Base-by-base conservation (phyloP, 371 early-diverging fungal genomes). In the Massospora cicadina region DNA sequence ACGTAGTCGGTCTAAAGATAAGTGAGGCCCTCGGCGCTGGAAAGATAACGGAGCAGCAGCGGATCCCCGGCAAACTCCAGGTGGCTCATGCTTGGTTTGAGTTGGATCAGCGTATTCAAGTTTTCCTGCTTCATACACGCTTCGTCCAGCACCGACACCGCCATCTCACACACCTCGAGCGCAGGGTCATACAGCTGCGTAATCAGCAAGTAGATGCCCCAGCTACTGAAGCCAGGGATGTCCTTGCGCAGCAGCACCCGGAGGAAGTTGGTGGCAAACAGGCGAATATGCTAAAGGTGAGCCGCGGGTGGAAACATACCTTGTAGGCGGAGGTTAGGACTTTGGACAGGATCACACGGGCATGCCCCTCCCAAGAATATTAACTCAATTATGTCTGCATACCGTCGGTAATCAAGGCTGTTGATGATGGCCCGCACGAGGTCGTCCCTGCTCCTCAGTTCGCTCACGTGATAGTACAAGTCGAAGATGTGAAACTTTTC, bases 151-250 rank as follows among this genome's bases (percentile, higher is more conserved):
- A 85, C 76, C 1, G 69, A 68, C 2, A 87, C 86, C 1, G 91
- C 89, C 69, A 79, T 77, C 61, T 87, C 83, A 64, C 82, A 78
- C 0, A 91, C 85, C 58, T 86, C 87, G 65, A 80, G 63, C 3
- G 83, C 76, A 1, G 89, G 88, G 70, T 90, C 91, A 68, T 88
- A 90, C 0, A 90, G 72, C 79, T 90, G 91, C 0, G 86, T 86
- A 12, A 85, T 82, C 17, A 90, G 66, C 12, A 88, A 66, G 29
- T 79, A 77, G 67, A 87, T 84, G 10, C 80, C 85, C 93, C 93
- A 92, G 56, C 81, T 84, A 58, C 76, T 79, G 58, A 81, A 87
- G 25, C 82, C 84, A 28, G 76, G 72, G 57, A 75, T 76, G 2
- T 78, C 76, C 26, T 70, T 79, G 28, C 81, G 76, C 65, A 88